These are phyloP conservation scores for Polysphondylium violaceum DNA, from an alignment of 78 protist species.

Conservation along the genomic window DNA sequence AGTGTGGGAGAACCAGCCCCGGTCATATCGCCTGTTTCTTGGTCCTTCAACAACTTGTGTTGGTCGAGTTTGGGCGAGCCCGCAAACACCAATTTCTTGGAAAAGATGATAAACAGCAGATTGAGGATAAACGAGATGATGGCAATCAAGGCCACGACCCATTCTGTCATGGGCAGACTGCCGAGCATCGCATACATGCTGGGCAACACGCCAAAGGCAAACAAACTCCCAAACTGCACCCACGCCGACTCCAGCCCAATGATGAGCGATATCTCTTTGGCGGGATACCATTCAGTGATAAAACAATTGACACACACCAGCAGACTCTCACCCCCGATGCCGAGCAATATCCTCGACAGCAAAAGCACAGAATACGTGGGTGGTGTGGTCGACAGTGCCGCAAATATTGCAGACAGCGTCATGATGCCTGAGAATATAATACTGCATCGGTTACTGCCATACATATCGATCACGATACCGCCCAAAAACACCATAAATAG, in stretches of 20 bases:
- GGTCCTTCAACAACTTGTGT: no score
- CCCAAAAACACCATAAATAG: slow-evolving; percentile 51
- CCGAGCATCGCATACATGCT: slow-evolving; percentile 5
- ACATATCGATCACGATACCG: slow-evolving; percentile 62
- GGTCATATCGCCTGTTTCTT: no score
- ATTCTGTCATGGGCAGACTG: slow-evolving; percentile 11
- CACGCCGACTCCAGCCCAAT: slow-evolving; percentile 41
- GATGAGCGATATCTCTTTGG: slow-evolving; percentile 5
- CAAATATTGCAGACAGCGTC: slow-evolving; percentile 8
- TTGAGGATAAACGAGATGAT: not conserved
- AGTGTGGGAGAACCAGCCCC: no score
- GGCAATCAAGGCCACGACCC: slow-evolving; percentile 24
- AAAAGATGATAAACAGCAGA: slow-evolving; percentile 21
- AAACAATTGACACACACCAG: slow-evolving; percentile 44
- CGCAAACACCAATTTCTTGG: slow-evolving; percentile 13
- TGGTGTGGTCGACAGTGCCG: slow-evolving; percentile 15
- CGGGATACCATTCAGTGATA: slow-evolving; percentile 10
- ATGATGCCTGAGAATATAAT: slow-evolving; percentile 12
- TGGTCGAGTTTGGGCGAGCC: no score
- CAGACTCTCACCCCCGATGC: slow-evolving; percentile 60
- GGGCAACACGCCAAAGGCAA: slow-evolving; percentile 42
- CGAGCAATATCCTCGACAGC: slow-evolving; percentile 42
- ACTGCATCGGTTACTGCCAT: slow-evolving; percentile 51
- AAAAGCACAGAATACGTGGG: slow-evolving; percentile 7
- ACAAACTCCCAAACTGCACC: slow-evolving; percentile 53